Conservation (phyloP, 2,329 filamentous ascomycete species). For the Keithomyces neogunnii region DNA sequence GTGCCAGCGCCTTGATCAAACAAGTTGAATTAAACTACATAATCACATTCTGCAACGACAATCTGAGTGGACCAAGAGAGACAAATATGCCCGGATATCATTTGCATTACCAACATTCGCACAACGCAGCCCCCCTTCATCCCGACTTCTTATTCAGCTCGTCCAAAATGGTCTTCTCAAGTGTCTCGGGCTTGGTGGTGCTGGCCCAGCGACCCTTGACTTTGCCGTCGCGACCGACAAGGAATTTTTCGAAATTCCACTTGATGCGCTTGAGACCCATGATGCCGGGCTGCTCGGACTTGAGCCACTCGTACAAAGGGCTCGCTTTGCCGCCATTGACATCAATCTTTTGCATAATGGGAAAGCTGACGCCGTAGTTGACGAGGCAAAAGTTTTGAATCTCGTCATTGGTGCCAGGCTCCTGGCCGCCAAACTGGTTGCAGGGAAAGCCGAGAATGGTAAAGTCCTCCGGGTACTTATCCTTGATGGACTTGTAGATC, state of each 20-base stretch:
- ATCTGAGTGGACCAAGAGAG: too few relatives aligned
- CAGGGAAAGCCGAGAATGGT: conserved; percentile 91
- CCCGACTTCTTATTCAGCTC: conserved; percentile 52
- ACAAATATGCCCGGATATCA: not conserved
- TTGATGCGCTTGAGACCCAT: conserved; percentile 86
- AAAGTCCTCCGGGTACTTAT: conserved; percentile 66
- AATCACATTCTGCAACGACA: too few relatives aligned
- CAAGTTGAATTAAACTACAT: too few relatives aligned
- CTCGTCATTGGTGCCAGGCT: conserved; percentile 74
- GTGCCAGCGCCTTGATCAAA: too few relatives aligned
- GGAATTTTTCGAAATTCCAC: conserved; percentile 99
- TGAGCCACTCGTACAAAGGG: conserved; percentile 58
- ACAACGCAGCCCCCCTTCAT: not conserved
- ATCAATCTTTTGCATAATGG: conserved; percentile 83
- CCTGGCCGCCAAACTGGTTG: conserved; percentile 93
- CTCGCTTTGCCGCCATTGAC: conserved; percentile 81
- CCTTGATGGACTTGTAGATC: conserved; percentile 72
- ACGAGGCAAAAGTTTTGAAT: conserved; percentile 81
- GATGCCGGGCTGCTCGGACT: conserved; percentile 66
- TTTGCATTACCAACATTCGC: not conserved
- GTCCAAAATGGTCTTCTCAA: conserved; percentile 68
- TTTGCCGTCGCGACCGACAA: conserved; percentile 76
- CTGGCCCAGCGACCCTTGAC: conserved; percentile 84
- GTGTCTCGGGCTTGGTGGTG: conserved; percentile 72
- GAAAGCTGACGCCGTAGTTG: conserved; percentile 89